Evolutionary conservation across 495 filamentous ascomycete species (phyloP).

Genomic region (Penicillium atrosanguineum): DNA sequence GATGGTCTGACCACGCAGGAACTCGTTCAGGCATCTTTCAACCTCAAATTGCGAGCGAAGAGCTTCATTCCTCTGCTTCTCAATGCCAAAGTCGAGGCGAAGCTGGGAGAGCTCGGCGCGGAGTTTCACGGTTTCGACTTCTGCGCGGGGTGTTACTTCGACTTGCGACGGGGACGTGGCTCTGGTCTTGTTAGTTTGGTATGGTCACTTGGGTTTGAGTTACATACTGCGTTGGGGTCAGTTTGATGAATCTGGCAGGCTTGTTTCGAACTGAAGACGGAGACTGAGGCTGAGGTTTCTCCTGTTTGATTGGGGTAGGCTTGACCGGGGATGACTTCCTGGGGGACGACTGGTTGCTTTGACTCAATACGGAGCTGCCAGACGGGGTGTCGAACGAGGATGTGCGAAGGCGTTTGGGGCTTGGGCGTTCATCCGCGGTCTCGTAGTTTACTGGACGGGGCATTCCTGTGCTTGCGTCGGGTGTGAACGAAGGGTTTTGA

Average conservation of each 20-base stretch:
- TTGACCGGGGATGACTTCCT: not conserved
- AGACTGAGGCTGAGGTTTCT: too few species aligned
- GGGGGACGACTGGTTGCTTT: not conserved
- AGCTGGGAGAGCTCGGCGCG: not conserved
- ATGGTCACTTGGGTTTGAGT: not conserved
- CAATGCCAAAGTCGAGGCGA: not conserved
- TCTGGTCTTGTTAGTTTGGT: not conserved
- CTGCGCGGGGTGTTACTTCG: not conserved
- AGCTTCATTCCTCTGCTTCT: not conserved
- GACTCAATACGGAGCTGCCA: not conserved
- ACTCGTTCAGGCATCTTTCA: not conserved
- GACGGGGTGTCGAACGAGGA: not conserved
- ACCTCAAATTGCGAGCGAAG: not conserved
- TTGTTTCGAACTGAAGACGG: too few species aligned
- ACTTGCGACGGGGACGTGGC: not conserved
- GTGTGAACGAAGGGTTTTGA: not conserved
- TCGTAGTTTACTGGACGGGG: not conserved
- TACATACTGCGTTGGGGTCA: not conserved
- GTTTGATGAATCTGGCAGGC: not conserved
- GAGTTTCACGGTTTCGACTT: not conserved
- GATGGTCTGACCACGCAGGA: not conserved
- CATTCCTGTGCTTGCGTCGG: not conserved
- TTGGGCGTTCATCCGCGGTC: not conserved
- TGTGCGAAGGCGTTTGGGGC: not conserved
- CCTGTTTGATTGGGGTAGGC: too few species aligned